Base-by-base conservation (phyloP, 768 basidiomycete genomes). In the Pulveroboletus sp. region DNA sequence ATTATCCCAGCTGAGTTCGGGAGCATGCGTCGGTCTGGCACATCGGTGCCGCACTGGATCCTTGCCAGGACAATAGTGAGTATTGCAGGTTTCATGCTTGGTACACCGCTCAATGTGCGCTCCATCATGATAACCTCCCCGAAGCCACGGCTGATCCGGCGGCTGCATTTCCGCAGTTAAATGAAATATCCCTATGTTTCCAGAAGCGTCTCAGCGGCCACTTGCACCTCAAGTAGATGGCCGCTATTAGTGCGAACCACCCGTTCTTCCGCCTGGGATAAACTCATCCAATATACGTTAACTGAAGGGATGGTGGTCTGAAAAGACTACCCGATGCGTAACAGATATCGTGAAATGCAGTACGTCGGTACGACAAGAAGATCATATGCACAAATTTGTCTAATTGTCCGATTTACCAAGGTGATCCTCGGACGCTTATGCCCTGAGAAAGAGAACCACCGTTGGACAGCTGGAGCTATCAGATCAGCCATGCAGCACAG, bases 361-460 rank as follows among this genome's bases (percentile, higher is more conserved):
- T 43, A 51, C 38, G 35, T 47, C 38, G 43, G 32, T 47, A 58
- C 39, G 45, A 60, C 37, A 51, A 48, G 27, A 47, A 43, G 11
- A n/a, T n/a, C 38, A 43, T 40, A 45, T 35, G 41, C 40, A 43
- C 34, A 40, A 29, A 19, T 26, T 38, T 17, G 40, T 26, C 23
- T 42, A 35, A 53, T 20, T 23, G 22, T 35, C 50, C 45, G 24
- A 16, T 55, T 45, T 63, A 68, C 67, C 67, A 68, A 38, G 68
- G 66, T 5, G 67, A 63, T 55, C 69, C 65, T 49, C 67, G 67
- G 35, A 68, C 58, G 29, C 58, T 50, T 11, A 56, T 36, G 8
- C 39, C 49, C 49, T 56, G 55, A 31, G 65, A 57, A 20, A 69
- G 51, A 16, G 57, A 62, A 35, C 63, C 67, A 20, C 67, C 67